Evolutionary conservation across 2,329 filamentous ascomycete species (phyloP), one percentile per base, ranked within the genome.

Genomic region (Penicillium hesseltinei): DNA sequence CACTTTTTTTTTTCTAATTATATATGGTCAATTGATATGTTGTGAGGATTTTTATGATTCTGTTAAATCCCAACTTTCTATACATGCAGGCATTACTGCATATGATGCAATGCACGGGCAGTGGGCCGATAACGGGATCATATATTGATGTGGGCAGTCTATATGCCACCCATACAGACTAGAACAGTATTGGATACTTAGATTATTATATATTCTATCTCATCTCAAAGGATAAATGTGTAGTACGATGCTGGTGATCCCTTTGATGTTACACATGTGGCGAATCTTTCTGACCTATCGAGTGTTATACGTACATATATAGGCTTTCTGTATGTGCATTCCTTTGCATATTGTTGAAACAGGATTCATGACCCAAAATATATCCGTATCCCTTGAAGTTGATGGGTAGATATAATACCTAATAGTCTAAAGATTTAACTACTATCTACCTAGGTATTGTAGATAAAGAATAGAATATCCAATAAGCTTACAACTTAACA

Each of bases 71-170:
- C 17, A 19, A 17, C 10, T 31, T 46, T 17, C 33, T 27, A 11
- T 25, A 19, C n/a, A 33, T 51, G 27, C 27, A 48, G 15, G 15
- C 15, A 5, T 36, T 48, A 48, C 27, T 33, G 38, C 38, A 51
- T 40, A 43, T 51, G 38, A 51, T 19, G 49, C 38, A 40, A 50
- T 42, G 49, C 49, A 44, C n/a, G 39, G 49, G 49, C 27, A 43
- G 49, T 40, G 49, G 38, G 49, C 49, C 49, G 49, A 51, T 51
- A 44, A 44, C 49, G 27, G n/a, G 10, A 51, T 51, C 45, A 23
- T 47, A 47, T 47, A 35, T 47, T 23, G 15, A 8, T 33, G 2
- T 46, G 29, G 40, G 40, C 40, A 42, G 11, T 31, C 7, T n/a
- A 27, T 27, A 44, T 44, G 3, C 19, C 29, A 8, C 10, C 27